These are phyloP conservation scores for Ziziphus jujuba DNA, from an alignment of 306 rosid genomes.

Conservation along the genomic window DNA sequence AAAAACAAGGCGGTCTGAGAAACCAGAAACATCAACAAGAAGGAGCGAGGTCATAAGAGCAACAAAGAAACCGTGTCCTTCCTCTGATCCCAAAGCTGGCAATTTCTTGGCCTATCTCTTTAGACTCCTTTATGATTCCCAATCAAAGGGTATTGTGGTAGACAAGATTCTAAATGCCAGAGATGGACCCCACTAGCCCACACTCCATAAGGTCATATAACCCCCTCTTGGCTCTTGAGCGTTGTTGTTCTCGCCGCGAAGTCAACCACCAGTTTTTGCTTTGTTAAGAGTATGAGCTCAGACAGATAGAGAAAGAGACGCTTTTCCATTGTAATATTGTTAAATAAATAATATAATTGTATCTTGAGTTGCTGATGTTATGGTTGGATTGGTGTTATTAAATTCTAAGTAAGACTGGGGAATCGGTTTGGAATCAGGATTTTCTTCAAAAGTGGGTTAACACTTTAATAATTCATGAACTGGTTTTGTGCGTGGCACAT, in stretches of 20 bases:
- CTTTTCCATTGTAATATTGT: background rate
- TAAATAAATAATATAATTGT: background rate
- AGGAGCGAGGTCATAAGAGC: background rate
- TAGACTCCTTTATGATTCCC: background rate
- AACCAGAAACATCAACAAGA: constrained; percentile 23
- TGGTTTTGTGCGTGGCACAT: background rate
- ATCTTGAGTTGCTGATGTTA: constrained; percentile 10
- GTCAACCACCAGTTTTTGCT: constrained; percentile 38
- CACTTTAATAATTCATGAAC: background rate
- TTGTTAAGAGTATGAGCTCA: no score
- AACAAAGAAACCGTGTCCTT: background rate
- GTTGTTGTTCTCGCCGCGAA: constrained; percentile 35
- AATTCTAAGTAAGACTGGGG: background rate
- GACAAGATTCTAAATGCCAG: constrained; percentile 33
- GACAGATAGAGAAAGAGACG: constrained; percentile 7
- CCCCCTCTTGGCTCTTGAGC: constrained; percentile 7
- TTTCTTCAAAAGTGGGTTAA: background rate
- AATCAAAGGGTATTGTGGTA: background rate
- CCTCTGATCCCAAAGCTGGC: constrained; percentile 2
- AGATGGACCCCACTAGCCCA: constrained; percentile 25
- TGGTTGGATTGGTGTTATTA: background rate
- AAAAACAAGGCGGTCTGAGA: constrained; percentile 24
- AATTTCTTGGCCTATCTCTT: constrained; percentile 3
- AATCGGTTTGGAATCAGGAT: constrained; percentile 17
- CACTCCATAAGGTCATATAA: background rate